These are phyloP conservation scores for Thraustochytrium sp. DNA, from an alignment of 352 stramenopile species.

Conservation along the genomic window DNA sequence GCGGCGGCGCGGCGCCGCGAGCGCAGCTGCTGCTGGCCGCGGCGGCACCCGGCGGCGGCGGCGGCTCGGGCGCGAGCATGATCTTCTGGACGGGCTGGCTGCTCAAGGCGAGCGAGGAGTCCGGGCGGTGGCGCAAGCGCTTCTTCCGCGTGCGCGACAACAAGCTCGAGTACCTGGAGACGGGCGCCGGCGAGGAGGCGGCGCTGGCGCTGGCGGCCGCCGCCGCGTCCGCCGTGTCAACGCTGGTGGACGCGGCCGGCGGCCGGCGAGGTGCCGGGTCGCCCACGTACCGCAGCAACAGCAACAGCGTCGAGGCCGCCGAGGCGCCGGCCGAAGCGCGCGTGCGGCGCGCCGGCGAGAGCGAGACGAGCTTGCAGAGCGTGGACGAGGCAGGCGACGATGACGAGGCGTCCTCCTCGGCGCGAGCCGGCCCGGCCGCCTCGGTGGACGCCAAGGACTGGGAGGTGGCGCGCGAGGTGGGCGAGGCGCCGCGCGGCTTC, in stretches of 20 bases:
- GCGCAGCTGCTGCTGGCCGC: not conserved
- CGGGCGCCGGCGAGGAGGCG: not conserved
- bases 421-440: too few relatives aligned
- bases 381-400: too few relatives aligned
- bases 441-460: not conserved
- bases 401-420: too few relatives aligned
- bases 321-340: too few relatives aligned
- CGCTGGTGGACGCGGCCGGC: too few relatives aligned
- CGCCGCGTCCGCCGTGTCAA: too few relatives aligned
- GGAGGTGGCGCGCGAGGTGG: not conserved
- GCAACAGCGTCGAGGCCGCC: too few relatives aligned
- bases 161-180: not conserved
- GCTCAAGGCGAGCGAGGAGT: not conserved
- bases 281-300: too few relatives aligned
- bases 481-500: conserved; percentile 1
- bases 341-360: too few relatives aligned
- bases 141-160: not conserved
- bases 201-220: too few relatives aligned
- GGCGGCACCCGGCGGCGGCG: not conserved
- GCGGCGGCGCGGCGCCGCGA: not conserved
- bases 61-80: not conserved
- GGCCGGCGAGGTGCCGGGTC: too few relatives aligned
- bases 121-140: not conserved
- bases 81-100: conserved; percentile 25
- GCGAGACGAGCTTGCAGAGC: too few relatives aligned